Evolutionary conservation across 2,329 filamentous ascomycete species (phyloP), one percentile per base, ranked within the genome.

Genomic region (Aspergillus neotritici): DNA sequence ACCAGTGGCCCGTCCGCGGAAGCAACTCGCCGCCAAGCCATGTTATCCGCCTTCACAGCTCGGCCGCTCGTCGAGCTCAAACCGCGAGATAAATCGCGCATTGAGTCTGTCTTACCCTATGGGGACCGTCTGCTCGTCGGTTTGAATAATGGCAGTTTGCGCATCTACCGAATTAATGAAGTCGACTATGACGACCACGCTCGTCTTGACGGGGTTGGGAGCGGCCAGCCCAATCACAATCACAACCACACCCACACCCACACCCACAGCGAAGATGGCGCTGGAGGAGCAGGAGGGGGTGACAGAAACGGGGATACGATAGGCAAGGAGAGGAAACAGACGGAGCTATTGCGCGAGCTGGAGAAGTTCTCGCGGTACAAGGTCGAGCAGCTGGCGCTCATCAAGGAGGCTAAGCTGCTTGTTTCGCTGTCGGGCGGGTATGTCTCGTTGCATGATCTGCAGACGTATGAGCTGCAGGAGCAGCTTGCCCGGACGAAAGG

Each of bases 1-100:
- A 33, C 34, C 34, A 25, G 17, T n/a, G 34, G n/a, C 6, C 28
- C 12, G 28, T 37, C 15, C 34, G 21, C 21, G 21, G 21, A 28
- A 34, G 31, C 31, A 37, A 37, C 34, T 38, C 40, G 43, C 29
- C 25, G 56, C 55, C 50, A 46, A 54, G 49, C 53, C 52, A 96
- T 96, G 93, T 84, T 98, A 70, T 94, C 91, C 70, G 93, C 93
- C 64, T 98, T 98, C 72, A 94, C 86, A 57, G 90, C 93, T 73
- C 86, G 87, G 63, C 87, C 90, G 52, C 91, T 98, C 66, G 86
- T 97, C 76, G 93, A 98, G 86, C 85, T 98, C 61, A 90, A 86
- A 73, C 83, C 83, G 68, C 84, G 87, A 68, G 91, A 97, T 80
- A 96, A 94, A 75, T 94, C 87, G 54, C 93, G 86, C 75, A 95